phyloP scores from a whole-genome alignment of 176 grass and related monocot genomes.

The Pontederia crassipes region DNA sequence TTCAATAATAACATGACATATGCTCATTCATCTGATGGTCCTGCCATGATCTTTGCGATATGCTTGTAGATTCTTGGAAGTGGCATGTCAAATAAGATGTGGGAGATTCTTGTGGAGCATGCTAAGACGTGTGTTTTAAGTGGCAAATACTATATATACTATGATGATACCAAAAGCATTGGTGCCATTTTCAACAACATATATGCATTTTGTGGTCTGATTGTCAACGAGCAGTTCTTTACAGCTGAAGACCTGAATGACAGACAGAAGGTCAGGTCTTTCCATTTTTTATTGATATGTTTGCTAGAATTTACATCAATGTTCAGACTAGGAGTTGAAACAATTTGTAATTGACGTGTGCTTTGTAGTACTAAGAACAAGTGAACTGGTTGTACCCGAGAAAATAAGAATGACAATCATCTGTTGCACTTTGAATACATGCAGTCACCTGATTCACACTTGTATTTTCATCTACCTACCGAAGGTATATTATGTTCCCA shows the following conservation, averaged over 20 bases:
- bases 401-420: no score
- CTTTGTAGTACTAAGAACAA: no score
- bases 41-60: background rate
- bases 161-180: conserved; percentile 1
- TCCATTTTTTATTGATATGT: background rate
- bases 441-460: no score
- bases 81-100: conserved; percentile 11
- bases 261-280: conserved; percentile 3
- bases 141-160: conserved; percentile 5
- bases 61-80: conserved; percentile 14
- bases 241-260: conserved; percentile 3
- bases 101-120: conserved; percentile 15
- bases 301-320: background rate
- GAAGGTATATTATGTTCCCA: no score
- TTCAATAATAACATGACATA: background rate
- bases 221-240: conserved; percentile 4
- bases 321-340: background rate
- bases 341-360: no score
- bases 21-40: background rate
- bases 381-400: no score
- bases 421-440: no score
- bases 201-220: conserved; percentile 9
- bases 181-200: conserved; percentile 14
- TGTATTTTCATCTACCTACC: no score
- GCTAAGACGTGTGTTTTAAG: conserved; percentile 2